phyloP scores from a whole-genome alignment of 345 rosid genomes.

The Brassica carinata region DNA sequence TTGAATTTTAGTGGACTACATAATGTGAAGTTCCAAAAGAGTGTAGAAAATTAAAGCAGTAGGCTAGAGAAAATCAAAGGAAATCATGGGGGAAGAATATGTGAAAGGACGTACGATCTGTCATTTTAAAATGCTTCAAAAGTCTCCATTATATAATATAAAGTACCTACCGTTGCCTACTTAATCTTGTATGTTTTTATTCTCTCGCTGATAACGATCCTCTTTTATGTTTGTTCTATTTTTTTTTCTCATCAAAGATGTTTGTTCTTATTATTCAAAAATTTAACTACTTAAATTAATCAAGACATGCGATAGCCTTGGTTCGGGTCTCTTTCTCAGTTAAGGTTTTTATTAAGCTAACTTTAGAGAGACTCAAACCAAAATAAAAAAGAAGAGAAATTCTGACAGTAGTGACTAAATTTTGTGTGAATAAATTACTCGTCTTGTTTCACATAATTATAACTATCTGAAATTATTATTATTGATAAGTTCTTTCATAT shows the following conservation, averaged over 20 bases:
- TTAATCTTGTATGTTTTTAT: background rate
- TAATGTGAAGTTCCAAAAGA: background rate
- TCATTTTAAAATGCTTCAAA: background rate
- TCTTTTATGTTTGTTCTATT: background rate
- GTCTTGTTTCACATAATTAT: background rate
- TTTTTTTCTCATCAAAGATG: no score
- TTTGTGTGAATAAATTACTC: background rate
- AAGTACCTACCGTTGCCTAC: no score
- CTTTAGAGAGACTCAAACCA: background rate
- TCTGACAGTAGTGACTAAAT: background rate
- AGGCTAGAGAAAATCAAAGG: background rate
- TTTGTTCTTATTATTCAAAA: background rate
- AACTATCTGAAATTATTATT: background rate
- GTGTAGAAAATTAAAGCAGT: background rate
- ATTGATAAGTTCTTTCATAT: background rate
- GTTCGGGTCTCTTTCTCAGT: background rate
- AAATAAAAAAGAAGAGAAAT: background rate
- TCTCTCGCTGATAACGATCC: background rate
- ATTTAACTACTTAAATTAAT: background rate
- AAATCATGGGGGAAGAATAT: background rate
- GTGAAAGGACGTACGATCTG: constrained; percentile 18
- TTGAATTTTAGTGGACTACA: background rate
- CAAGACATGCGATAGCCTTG: background rate
- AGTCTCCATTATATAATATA: background rate
- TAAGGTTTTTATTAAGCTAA: background rate